These are phyloP conservation scores for Apiotrichum veenhuisii DNA, from an alignment of 1,284 basidiomycete species.

Conservation along the genomic window DNA sequence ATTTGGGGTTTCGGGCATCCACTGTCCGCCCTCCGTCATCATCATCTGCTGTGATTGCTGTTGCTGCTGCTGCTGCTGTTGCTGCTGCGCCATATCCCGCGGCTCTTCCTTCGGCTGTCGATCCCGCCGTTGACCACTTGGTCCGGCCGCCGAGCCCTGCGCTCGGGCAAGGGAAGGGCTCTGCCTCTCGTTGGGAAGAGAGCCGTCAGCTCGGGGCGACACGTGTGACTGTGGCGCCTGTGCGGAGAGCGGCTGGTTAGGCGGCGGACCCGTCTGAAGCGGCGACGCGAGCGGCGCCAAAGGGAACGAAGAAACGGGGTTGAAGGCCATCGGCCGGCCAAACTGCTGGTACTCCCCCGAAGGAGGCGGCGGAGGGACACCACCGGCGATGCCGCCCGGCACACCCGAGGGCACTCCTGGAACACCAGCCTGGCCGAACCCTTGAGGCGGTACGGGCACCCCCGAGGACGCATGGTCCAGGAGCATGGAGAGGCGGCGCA, in stretches of 20 bases:
- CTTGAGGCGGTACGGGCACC: neutral
- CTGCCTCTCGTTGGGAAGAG: neutral
- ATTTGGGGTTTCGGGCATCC: slow-evolving; percentile 4
- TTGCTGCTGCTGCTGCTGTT: slow-evolving; percentile 1
- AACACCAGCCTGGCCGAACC: neutral
- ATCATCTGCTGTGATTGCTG: neutral
- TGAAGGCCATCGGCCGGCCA: neutral
- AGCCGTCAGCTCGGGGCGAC: neutral
- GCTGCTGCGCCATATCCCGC: neutral
- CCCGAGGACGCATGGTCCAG: slow-evolving; percentile 4
- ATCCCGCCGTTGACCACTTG: neutral
- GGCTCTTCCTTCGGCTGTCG: neutral
- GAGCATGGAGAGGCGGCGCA: slow-evolving; percentile 8
- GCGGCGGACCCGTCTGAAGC: neutral
- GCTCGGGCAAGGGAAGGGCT: neutral
- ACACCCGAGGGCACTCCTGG: too few species aligned
- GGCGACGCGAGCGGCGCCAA: neutral
- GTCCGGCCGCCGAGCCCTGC: neutral
- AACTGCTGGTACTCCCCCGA: neutral
- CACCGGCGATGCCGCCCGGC: neutral
- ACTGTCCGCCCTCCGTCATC: neutral
- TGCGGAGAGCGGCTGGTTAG: neutral
- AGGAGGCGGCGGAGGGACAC: neutral
- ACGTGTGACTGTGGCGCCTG: neutral
- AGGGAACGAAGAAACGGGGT: neutral